Base-by-base conservation (phyloP, 2,329 filamentous ascomycete genomes). In the Trichoderma sp. region DNA sequence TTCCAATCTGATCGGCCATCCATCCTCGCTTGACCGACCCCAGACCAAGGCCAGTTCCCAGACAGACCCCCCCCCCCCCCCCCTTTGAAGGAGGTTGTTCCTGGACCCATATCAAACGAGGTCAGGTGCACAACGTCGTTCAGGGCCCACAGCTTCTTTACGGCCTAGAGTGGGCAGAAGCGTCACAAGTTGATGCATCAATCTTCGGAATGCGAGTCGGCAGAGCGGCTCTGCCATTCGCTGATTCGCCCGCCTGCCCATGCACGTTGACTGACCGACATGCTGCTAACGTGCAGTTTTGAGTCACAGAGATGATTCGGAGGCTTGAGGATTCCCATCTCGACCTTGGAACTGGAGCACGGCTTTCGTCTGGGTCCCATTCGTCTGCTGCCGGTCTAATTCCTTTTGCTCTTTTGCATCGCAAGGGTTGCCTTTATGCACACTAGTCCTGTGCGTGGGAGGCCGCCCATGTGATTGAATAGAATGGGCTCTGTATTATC, bases 71-170 rank as follows among this genome's bases (percentile, higher is more conserved):
- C n/a, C n/a, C n/a, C n/a, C n/a, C n/a, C n/a, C 34, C 61, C 25
- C 29, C 64, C 64, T 8, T 39, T 53, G 17, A 35, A 53, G 35
- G 34, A 61, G 34, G 56, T 34, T 65, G 67, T 68, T 68, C 67
- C 67, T 68, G 67, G 67, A 65, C 67, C 67, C 67, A 68, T 68
- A 57, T 58, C 60, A 59, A 65, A 58, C 42, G 59, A 68, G 67
- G 67, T 69, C 67, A 69, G 67, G 67, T 69, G 67, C 63, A 52
- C 67, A 42, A 64, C 22, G 54, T 35, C 35, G 54, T 60, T 45
- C 60, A 60, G 67, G 67, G 60, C 54, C 67, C 67, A 68, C 67
- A 56, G 64, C 67, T 19, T 67, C 56, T 35, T 53, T 59, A 32
- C 64, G 59, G 56, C 32, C 56, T 59, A 64, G 65, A 69, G 67